These are phyloP conservation scores for Sanghuangporus weigelae DNA, from an alignment of 1,284 basidiomycete genomes.

Conservation along the genomic window DNA sequence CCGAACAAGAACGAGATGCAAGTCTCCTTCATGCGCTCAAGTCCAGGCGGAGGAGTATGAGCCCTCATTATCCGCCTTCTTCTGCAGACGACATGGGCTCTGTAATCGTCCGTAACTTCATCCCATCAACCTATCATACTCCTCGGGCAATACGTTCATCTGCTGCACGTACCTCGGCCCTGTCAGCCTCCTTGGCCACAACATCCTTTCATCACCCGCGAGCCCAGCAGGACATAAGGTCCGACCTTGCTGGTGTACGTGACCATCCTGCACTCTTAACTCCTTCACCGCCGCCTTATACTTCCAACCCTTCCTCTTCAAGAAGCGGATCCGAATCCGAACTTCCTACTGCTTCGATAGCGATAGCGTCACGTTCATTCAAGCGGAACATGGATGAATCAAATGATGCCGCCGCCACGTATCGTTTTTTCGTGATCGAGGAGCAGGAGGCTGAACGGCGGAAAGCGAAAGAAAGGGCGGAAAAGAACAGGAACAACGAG, in stretches of 20 bases:
- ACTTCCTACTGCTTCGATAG: constrained; percentile 30
- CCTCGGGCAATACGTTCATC: constrained; percentile 23
- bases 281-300: constrained; percentile 29
- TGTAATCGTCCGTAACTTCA: constrained; percentile 45
- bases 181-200: constrained; percentile 64
- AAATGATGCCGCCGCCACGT: constrained; percentile 63
- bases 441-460: constrained; percentile 50
- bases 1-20: constrained; percentile 36
- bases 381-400: constrained; percentile 54
- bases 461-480: constrained; percentile 9
- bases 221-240: constrained; percentile 21
- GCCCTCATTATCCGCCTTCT: constrained; percentile 3
- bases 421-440: constrained; percentile 54
- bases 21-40: neutral
- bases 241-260: constrained; percentile 17
- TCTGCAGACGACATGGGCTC: neutral
- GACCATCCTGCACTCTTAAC: constrained; percentile 19
- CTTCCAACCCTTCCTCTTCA: constrained; percentile 29
- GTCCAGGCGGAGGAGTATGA: constrained; percentile 9
- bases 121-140: constrained; percentile 39
- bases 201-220: constrained; percentile 53
- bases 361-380: constrained; percentile 38
- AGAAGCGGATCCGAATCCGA: constrained; percentile 27
- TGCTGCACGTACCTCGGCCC: constrained; percentile 45
- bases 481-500: neutral